Percentiles rank a stretch among this genome's conserved stretches.
Conservation (phyloP, 768 basidiomycete genomes). For the Coprinellus micaceus region DNA sequence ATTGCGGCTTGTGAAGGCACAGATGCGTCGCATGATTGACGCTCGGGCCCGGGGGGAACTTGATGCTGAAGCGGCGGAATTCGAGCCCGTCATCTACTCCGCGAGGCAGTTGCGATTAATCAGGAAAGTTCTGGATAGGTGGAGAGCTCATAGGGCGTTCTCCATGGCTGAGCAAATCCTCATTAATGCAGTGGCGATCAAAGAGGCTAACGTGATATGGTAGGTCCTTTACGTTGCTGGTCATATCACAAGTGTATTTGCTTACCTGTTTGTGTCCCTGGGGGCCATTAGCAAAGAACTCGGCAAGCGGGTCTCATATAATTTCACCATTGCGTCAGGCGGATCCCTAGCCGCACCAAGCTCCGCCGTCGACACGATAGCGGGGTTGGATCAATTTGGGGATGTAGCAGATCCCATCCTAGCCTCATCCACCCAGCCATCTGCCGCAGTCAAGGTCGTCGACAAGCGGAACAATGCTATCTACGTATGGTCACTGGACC, state of each 20-base stretch:
- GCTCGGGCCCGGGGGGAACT: conserved; percentile 74
- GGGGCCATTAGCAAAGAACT: conserved; percentile 73
- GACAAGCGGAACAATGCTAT: conserved; percentile 85
- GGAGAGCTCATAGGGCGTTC: conserved; percentile 82
- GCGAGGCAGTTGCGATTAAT: conserved; percentile 81
- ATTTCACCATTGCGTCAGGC: conserved; percentile 88
- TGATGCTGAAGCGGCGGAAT: conserved; percentile 56
- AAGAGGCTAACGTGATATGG: conserved; percentile 96
- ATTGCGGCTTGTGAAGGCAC: conserved; percentile 70
- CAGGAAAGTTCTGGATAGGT: conserved; percentile 76
- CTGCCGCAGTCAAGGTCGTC: conserved; percentile 85
- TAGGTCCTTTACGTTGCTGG: conserved; percentile 25
- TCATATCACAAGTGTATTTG: conserved; percentile 6
- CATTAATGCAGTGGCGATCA: conserved; percentile 78
- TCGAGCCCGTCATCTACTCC: conserved; percentile 81
- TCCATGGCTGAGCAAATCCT: conserved; percentile 90
- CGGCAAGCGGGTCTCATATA: conserved; percentile 82
- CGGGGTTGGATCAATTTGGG: conserved; percentile 87
- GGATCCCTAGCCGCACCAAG: conserved; percentile 72
- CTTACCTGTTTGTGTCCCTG: conserved; percentile 1
- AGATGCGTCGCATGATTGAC: conserved; percentile 79
- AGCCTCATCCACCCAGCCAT: conserved; percentile 70
- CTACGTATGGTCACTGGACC: conserved; percentile 88
- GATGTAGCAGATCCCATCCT: conserved; percentile 85
- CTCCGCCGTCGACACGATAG: conserved; percentile 82